A percentile compares a stretch with the other conserved stretches of the same genome.
These are phyloP conservation scores for Corymbia calophylla DNA, from an alignment of 441 rosid species.

Conservation along the genomic window DNA sequence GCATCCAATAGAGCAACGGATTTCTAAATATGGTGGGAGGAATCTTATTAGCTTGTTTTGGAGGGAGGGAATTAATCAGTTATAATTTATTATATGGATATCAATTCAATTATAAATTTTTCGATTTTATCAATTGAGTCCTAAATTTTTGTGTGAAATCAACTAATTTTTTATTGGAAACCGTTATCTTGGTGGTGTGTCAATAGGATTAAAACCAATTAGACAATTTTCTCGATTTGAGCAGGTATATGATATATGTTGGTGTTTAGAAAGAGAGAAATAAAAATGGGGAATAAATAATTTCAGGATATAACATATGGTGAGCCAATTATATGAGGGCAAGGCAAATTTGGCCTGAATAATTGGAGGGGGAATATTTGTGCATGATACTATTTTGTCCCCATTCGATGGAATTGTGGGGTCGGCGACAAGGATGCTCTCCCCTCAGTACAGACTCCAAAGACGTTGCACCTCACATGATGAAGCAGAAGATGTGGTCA, in stretches of 20 bases:
- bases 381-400: conserved; percentile 35
- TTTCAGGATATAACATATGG: neutral
- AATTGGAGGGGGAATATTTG: conserved; percentile 36
- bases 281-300: neutral
- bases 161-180: accelerated
- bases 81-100: accelerated
- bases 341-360: conserved; percentile 10
- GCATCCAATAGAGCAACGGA: neutral
- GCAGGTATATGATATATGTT: neutral
- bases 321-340: neutral
- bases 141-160: neutral
- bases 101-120: accelerated
- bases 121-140: accelerated
- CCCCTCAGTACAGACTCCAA: neutral
- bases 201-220: neutral
- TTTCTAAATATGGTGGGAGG: neutral
- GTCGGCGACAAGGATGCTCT: conserved; percentile 6
- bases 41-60: neutral
- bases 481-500: neutral
- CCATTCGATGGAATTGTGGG: conserved; percentile 28
- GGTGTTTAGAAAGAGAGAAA: neutral
- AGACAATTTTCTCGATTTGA: neutral
- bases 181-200: accelerated
- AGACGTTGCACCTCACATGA: conserved; percentile 9
- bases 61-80: accelerated